These are phyloP conservation scores for Lachancea nothofagi DNA, from an alignment of 805 yeast genomes.

Conservation along the genomic window DNA sequence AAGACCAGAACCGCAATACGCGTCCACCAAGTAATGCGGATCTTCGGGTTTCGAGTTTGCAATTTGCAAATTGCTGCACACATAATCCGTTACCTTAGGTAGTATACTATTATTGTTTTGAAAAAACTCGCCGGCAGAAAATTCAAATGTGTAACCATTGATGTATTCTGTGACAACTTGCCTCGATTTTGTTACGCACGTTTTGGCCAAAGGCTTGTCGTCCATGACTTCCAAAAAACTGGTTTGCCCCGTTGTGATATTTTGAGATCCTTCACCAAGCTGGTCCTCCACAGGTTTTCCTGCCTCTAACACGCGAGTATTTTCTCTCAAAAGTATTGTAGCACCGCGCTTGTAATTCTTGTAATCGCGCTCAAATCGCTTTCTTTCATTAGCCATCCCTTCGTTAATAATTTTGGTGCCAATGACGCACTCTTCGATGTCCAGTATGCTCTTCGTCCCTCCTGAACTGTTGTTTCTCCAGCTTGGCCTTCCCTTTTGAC, in stretches of 20 bases:
- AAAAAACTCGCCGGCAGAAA: constrained; percentile 93
- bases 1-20: constrained; percentile 94
- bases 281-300: constrained; percentile 29
- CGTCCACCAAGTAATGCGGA: constrained; percentile 76
- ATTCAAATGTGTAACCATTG: constrained; percentile 72
- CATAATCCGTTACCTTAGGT: constrained; percentile 78
- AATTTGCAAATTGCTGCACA: constrained; percentile 58
- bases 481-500: constrained; percentile 70
- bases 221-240: constrained; percentile 33
- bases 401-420: constrained; percentile 75
- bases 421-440: constrained; percentile 89
- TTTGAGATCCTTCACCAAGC: constrained; percentile 42
- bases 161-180: constrained; percentile 74
- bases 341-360: constrained; percentile 67
- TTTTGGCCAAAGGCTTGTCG: constrained; percentile 42
- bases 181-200: constrained; percentile 74
- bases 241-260: constrained; percentile 34
- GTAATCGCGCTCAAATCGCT: constrained; percentile 43
- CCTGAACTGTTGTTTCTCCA: constrained; percentile 55
- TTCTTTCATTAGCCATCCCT: constrained; percentile 69
- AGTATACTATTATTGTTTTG: constrained; percentile 91
- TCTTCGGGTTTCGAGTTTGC: constrained; percentile 38
- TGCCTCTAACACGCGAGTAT: constrained; percentile 41
- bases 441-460: constrained; percentile 63
- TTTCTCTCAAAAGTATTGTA: constrained; percentile 78